These are phyloP conservation scores for Vitis riparia DNA, from an alignment of 164 flowering plant species.

Conservation along the genomic window DNA sequence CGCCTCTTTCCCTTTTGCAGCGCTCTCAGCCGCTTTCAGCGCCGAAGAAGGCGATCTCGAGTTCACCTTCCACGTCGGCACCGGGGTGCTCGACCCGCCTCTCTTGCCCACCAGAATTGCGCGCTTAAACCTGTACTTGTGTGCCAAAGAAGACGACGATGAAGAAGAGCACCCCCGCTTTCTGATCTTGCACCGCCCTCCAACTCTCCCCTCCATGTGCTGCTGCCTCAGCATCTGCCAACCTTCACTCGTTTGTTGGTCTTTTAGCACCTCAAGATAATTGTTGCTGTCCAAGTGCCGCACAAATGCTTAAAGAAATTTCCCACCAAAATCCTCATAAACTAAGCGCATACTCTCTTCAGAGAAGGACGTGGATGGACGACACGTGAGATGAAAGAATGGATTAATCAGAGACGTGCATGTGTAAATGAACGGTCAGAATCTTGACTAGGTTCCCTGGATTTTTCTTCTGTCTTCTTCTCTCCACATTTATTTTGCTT, in stretches of 20 bases:
- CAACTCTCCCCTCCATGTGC: constrained; percentile 15
- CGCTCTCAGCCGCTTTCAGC: background rate
- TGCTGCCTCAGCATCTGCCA: constrained; percentile 20
- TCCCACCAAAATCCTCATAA: too few species aligned
- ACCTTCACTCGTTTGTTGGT: background rate
- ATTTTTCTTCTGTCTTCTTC: constrained; percentile 8
- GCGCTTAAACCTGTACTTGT: constrained; percentile 39
- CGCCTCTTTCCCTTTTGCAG: constrained; percentile 15
- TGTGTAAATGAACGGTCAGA: constrained; percentile 23
- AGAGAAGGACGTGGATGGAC: constrained; percentile 14
- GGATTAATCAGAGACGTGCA: constrained; percentile 24
- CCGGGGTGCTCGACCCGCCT: constrained; percentile 43
- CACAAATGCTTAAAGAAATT: background rate
- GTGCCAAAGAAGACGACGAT: constrained; percentile 47
- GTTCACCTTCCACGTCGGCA: constrained; percentile 34
- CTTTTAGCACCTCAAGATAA: too few species aligned
- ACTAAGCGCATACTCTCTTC: too few species aligned
- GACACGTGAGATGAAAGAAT: constrained; percentile 17
- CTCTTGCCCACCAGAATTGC: constrained; percentile 48
- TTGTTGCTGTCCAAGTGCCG: background rate
- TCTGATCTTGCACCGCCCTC: constrained; percentile 39
- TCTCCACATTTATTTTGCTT: too few species aligned
- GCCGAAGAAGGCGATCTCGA: constrained; percentile 23
- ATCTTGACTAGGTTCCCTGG: constrained; percentile 25
- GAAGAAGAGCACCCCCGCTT: constrained; percentile 60